Base-by-base conservation (phyloP, 768 basidiomycete genomes). In the Galerina marginata region DNA sequence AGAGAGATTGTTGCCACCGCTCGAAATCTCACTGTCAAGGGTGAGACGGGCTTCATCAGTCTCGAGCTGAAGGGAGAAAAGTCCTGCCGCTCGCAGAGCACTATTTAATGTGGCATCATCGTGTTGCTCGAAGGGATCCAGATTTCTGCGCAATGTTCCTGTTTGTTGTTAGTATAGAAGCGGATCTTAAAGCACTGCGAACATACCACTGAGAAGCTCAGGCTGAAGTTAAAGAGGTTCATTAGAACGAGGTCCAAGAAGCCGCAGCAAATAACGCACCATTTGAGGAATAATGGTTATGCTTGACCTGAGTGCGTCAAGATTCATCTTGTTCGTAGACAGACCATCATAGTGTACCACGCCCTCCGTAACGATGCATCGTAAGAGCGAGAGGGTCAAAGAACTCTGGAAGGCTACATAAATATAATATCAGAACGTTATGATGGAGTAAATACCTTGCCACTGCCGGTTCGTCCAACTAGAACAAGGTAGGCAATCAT, bases 81-180 rank as follows among this genome's bases (percentile, higher is more conserved):
- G 60, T 10, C 78, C 79, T 7, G 77, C 72, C 26, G 83, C 71
- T 14, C 72, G 75, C 7, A 80, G 65, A 20, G 79, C 77, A 53
- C 74, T 71, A 50, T 79, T 78, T 44, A 80, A 57, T 6, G 64
- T 70, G 1, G 72, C 68, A 65, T 89, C 87, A 7, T 85, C 81
- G 63, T 85, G 79, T 51, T 84, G 80, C 15, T 77, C 75, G 66
- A 88, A 88, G 0, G 87, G 88, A 65, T 89, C 88, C n/a, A 89
- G 69, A 65, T 91, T 90, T 62, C 81, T 79, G 11, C 89, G 75
- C 2, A 91, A 72, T 4, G 85, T 84, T 29, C 60, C 60, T 61
- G 15, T 36, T 15, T 0, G 25, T 9, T 11, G 6, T 37, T 11
- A 20, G 37, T 11, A 15, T n/a, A 26, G 20, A 29, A 12, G 6